phyloP scores from a whole-genome alignment of 2,329 filamentous ascomycete genomes.

The Penicillium freii region DNA sequence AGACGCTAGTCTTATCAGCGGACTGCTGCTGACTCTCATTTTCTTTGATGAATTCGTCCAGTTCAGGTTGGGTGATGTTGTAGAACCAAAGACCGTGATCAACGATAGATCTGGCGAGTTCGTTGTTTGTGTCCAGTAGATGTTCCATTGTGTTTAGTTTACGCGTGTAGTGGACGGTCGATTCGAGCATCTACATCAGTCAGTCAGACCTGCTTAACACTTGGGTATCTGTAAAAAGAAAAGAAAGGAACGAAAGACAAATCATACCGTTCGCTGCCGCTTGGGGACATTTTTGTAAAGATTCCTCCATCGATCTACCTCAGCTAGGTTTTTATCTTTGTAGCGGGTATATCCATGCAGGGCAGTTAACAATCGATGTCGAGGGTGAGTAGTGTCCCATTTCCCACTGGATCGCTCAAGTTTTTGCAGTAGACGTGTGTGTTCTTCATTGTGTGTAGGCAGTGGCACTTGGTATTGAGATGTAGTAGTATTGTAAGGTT shows the following conservation, averaged over 20 bases:
- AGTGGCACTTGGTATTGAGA: not conserved
- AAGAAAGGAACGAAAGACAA: not conserved
- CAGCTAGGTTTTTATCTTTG: slow-evolving; percentile 18
- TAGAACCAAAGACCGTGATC: slow-evolving; percentile 50
- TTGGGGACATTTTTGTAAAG: slow-evolving; percentile 23
- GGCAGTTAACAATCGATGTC: slow-evolving; percentile 28
- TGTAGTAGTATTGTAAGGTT: not conserved
- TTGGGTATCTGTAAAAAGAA: not conserved
- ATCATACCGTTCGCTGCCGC: slow-evolving; percentile 16
- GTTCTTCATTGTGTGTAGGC: slow-evolving; percentile 7
- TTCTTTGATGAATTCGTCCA: slow-evolving; percentile 44
- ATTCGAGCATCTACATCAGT: slow-evolving; percentile 50
- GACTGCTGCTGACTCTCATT: slow-evolving; percentile 37
- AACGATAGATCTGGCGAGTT: slow-evolving; percentile 50
- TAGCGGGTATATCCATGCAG: slow-evolving; percentile 28
- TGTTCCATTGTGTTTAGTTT: slow-evolving; percentile 49
- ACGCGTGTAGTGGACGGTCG: slow-evolving; percentile 57
- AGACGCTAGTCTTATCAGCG: slow-evolving; percentile 50
- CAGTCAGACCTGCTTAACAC: not conserved
- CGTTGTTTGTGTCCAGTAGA: slow-evolving; percentile 47
- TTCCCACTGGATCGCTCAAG: slow-evolving; percentile 16
- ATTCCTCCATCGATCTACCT: slow-evolving; percentile 23
- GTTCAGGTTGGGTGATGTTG: slow-evolving; percentile 44
- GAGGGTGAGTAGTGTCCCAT: slow-evolving; percentile 24
- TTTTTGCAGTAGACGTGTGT: slow-evolving; percentile 16